Evolutionary conservation across 192 early-diverging fungal genomes (phyloP).

Genomic region (Linnemannia elongata): DNA sequence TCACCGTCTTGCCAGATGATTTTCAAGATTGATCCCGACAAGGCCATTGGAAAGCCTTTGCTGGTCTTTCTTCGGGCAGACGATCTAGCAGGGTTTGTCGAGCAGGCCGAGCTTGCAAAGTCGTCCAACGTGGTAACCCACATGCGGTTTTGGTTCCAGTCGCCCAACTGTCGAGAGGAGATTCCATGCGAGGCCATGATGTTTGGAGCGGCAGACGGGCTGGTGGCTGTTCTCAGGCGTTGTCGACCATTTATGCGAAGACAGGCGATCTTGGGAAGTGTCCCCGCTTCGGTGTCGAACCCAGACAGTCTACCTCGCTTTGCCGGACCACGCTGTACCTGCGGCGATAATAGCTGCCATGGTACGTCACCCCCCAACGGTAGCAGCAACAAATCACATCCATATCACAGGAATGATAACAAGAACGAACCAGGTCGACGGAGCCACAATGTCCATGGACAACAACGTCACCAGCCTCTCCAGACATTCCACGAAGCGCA

Average conservation of each 20-base stretch:
- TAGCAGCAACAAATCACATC: constrained; percentile 1
- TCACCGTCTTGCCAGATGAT: constrained; percentile 47
- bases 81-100: constrained; percentile 37
- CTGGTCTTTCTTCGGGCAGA: constrained; percentile 45
- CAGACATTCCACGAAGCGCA: background rate
- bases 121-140: constrained; percentile 46
- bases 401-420: background rate
- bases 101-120: constrained; percentile 55
- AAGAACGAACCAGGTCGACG: background rate
- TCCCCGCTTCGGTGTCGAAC: background rate
- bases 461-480: background rate
- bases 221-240: constrained; percentile 37
- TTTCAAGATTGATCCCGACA: constrained; percentile 32
- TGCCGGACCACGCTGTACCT: background rate
- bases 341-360: background rate
- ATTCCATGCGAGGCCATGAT: constrained; percentile 53
- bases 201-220: constrained; percentile 50
- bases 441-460: background rate
- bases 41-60: constrained; percentile 41
- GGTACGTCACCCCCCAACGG: background rate
- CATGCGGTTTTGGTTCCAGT: constrained; percentile 53
- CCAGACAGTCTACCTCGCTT: background rate
- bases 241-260: constrained; percentile 41
- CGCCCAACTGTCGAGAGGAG: constrained; percentile 26
- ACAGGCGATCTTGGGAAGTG: constrained; percentile 7